phyloP scores from a whole-genome alignment of 805 yeast species.

The Priceomyces castillae region DNA sequence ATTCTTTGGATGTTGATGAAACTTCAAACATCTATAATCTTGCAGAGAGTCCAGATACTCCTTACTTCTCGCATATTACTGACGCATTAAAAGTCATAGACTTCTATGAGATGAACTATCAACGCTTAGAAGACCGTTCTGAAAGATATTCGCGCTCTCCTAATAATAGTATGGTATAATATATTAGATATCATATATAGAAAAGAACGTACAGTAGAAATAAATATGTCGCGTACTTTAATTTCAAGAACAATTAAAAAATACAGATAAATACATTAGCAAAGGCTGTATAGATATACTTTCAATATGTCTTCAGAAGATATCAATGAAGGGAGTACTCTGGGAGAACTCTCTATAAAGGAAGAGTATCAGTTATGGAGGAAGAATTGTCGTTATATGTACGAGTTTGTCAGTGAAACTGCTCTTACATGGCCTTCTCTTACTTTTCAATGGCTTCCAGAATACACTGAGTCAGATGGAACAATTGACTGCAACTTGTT shows the following conservation, averaged over 20 bases:
- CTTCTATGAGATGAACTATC: conserved; percentile 22
- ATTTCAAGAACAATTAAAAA: not conserved
- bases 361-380: conserved; percentile 80
- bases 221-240: not conserved
- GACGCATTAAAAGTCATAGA: conserved; percentile 41
- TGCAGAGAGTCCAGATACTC: conserved; percentile 24
- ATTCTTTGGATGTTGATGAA: conserved; percentile 13
- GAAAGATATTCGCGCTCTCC: conserved; percentile 10
- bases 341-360: conserved; percentile 45
- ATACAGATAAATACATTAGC: no score
- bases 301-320: conserved; percentile 3
- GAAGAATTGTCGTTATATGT: conserved; percentile 77
- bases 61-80: conserved; percentile 37
- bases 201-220: not conserved
- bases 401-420: conserved; percentile 77
- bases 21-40: conserved; percentile 17
- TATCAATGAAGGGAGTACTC: conserved; percentile 10
- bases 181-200: not conserved
- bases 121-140: conserved; percentile 9
- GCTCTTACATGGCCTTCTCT: conserved; percentile 81
- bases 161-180: conserved; percentile 2
- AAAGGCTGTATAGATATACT: no score
- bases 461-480: conserved; percentile 21
- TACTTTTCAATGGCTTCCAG: conserved; percentile 75
- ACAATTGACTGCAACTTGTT: conserved; percentile 50